Conservation (phyloP, 139 green algal species). For the Chlamydomonas eustigma region DNA sequence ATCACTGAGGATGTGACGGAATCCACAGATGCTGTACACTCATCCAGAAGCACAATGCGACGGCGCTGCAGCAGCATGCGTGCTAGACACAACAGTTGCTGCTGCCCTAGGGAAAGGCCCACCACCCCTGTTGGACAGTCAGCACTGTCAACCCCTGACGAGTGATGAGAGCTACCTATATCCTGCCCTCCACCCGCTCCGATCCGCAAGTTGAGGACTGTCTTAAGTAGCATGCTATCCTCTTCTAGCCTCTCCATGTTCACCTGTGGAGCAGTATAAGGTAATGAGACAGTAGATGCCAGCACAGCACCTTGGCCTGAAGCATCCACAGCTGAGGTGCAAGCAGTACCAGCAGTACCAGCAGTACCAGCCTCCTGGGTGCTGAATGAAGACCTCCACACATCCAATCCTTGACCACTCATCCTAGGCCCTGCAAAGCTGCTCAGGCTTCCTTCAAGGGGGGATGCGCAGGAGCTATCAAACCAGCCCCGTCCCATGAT, state of each 20-base stretch:
- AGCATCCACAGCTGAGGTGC: background rate
- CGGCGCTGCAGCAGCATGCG: slow-evolving; percentile 54
- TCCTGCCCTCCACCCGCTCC: background rate
- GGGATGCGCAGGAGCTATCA: too few relatives aligned
- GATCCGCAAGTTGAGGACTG: slow-evolving; percentile 25
- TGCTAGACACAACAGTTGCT: slow-evolving; percentile 76
- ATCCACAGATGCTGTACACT: slow-evolving; percentile 59
- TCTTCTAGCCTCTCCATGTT: background rate
- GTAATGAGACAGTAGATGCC: background rate
- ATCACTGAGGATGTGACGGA: slow-evolving; percentile 49
- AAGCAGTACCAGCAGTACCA: background rate
- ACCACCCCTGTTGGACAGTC: background rate
- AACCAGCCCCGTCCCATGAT: background rate
- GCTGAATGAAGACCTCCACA: background rate
- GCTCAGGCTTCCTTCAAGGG: too few relatives aligned
- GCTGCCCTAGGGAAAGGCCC: slow-evolving; percentile 54
- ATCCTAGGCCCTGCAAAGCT: too few relatives aligned
- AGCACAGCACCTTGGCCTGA: background rate
- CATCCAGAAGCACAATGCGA: slow-evolving; percentile 67
- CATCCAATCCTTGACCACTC: background rate
- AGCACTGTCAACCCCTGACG: background rate
- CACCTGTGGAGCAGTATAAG: background rate
- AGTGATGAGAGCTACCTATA: background rate
- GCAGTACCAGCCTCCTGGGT: background rate
- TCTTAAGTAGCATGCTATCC: background rate